Conservation (phyloP, 164 flowering plant species). For the Magnolia changhungtana region DNA sequence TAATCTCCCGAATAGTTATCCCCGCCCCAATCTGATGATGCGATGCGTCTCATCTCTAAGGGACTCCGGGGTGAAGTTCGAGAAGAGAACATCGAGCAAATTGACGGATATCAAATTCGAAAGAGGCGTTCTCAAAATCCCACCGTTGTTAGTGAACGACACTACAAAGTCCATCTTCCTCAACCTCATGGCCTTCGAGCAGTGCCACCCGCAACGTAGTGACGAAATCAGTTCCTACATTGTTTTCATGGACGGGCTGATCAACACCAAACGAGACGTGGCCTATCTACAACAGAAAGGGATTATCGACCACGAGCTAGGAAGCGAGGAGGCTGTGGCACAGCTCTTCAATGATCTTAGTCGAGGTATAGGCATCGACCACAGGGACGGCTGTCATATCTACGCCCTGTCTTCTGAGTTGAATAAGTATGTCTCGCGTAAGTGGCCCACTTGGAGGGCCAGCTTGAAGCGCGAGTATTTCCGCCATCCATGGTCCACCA, state of each 20-base stretch:
- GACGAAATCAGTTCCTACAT: conserved; percentile 21
- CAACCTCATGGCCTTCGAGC: conserved; percentile 30
- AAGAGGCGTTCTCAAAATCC: too few relatives aligned
- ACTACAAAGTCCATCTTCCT: neutral
- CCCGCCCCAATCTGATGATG: too few relatives aligned
- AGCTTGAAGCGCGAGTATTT: conserved; percentile 23
- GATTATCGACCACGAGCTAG: conserved; percentile 25
- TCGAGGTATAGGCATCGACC: conserved; percentile 2
- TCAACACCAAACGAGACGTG: conserved; percentile 19
- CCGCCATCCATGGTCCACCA: conserved; percentile 19
- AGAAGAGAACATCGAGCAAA: too few relatives aligned
- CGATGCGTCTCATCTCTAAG: too few relatives aligned
- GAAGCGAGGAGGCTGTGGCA: conserved; percentile 23
- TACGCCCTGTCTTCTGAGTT: conserved; percentile 8
- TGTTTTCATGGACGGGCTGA: conserved; percentile 24
- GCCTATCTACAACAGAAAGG: conserved; percentile 9
- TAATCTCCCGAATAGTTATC: too few relatives aligned
- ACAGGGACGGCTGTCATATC: conserved; percentile 1
- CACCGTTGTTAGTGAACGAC: too few relatives aligned
- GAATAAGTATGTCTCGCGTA: conserved; percentile 2
- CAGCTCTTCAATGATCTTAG: conserved; percentile 21
- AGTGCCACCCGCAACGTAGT: conserved; percentile 16
- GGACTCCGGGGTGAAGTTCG: too few relatives aligned
- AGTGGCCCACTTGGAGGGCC: conserved; percentile 15
- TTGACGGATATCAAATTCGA: too few relatives aligned